Evolutionary conservation across 176 grass and related monocot species (phyloP), one percentile per base, ranked within the genome.

Genomic region (Secale cereale): DNA sequence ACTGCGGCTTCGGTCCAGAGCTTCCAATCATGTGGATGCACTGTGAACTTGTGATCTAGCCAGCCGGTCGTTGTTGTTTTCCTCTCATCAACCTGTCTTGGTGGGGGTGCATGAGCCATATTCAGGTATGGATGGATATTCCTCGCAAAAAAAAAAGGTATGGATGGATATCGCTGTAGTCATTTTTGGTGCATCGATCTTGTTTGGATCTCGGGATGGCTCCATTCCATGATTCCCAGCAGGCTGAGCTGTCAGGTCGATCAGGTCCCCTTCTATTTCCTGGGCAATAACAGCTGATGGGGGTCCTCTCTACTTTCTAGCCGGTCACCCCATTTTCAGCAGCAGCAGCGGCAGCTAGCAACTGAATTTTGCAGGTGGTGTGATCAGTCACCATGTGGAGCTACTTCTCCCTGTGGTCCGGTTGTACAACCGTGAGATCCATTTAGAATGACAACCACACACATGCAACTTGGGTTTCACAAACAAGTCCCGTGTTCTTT

Each of bases 171-270:
- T 30, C 59, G 19, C 13, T 46, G 8, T 13, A 76, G 65, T 46
- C 45, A 17, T 57, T 69, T 82, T 67, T 36, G 46, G 59, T 59
- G 30, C 46, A 50, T 71, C 25, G 39, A 26, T 82, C 30, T 31
- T 23, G 5, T 80, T 57, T 86, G 73, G 79, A 90, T 72, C 79
- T 76, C n/a, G 74, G 39, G 28, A 61, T 63, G 27, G 37, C 36
- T 76, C 69, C 82, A 85, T 46, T 76, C 69, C 82, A 85, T 74
- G 41, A 80, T 80, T n/a, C n/a, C n/a, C n/a, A n/a, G n/a, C n/a
- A n/a, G n/a, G n/a, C n/a, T n/a, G n/a, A n/a, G n/a, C n/a, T n/a
- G n/a, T 45, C 59, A 75, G 75, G 80, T 59, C 19, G 52, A 56
- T 22, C 52, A 56, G 52, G 52, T 8, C 63, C 65, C 63, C 43